Evolutionary conservation across 78 protist genomes (phyloP).

Genomic region (Dictyostelium discoideum): dicty_2.7 NC_007090.3:1515001-1515500

Average conservation of each 20-base stretch:
- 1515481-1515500: background rate
- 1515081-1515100: constrained; percentile 48
- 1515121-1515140: constrained; percentile 48
- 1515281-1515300: constrained; percentile 34
- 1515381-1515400: constrained; percentile 23
- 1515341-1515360: constrained; percentile 31
- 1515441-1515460: constrained; percentile 57
- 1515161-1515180: constrained; percentile 38
- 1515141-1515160: constrained; percentile 21
- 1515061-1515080: background rate
- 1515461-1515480: background rate
- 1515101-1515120: constrained; percentile 59
- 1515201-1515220: constrained; percentile 43
- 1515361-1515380: constrained; percentile 11
- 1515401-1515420: background rate
- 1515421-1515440: constrained; percentile 50
- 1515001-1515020: constrained; percentile 21
- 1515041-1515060: constrained; percentile 19
- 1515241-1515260: constrained; percentile 12
- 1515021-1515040: constrained; percentile 29
- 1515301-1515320: constrained; percentile 39
- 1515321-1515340: constrained; percentile 47
- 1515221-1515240: constrained; percentile 39
- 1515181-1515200: constrained; percentile 44
- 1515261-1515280: constrained; percentile 58